A percentile compares a stretch with the other conserved stretches of the same genome.
phyloP scores from a whole-genome alignment of 2,329 filamentous ascomycete species.

The Phialophora chinensis region DNA sequence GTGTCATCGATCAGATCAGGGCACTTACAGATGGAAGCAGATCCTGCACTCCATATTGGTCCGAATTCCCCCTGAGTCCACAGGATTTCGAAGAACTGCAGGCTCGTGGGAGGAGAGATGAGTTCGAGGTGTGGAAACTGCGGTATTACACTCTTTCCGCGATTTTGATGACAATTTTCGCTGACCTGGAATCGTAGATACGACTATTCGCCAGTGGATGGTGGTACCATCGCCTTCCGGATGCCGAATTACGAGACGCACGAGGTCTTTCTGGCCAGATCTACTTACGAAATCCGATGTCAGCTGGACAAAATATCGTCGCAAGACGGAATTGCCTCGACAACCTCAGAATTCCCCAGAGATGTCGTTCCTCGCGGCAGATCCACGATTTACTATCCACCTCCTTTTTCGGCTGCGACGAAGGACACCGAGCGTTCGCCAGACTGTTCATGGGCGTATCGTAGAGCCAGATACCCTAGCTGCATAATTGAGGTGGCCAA shows the following conservation, averaged over 20 bases:
- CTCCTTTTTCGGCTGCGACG: constrained; percentile 1
- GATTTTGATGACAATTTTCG: constrained; percentile 5
- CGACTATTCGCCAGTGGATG: constrained; percentile 3
- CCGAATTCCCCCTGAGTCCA: constrained; percentile 9
- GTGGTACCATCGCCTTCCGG: constrained; percentile 1
- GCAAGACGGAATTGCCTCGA: constrained; percentile 9
- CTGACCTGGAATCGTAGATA: constrained; percentile 9
- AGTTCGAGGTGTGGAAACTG: constrained; percentile 1
- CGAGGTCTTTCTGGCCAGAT: constrained; percentile 4
- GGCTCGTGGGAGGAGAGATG: constrained; percentile 8
- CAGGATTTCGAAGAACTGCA: constrained; percentile 15
- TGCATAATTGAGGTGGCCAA: constrained; percentile 11
- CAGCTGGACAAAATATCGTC: constrained; percentile 1
- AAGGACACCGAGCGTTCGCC: background rate
- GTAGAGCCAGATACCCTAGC: background rate
- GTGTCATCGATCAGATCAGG: constrained; percentile 8
- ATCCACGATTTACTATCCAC: background rate
- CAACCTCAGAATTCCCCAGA: background rate
- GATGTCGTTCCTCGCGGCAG: background rate
- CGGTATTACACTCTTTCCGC: constrained; percentile 8
- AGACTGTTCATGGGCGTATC: background rate
- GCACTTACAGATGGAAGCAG: background rate
- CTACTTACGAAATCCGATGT: background rate
- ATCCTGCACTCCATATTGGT: constrained; percentile 15
- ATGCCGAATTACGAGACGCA: constrained; percentile 10